Evolutionary conservation across 2,329 filamentous ascomycete species (phyloP), one percentile per base, ranked within the genome.

Genomic region (Calonectria hawksworthii): DNA sequence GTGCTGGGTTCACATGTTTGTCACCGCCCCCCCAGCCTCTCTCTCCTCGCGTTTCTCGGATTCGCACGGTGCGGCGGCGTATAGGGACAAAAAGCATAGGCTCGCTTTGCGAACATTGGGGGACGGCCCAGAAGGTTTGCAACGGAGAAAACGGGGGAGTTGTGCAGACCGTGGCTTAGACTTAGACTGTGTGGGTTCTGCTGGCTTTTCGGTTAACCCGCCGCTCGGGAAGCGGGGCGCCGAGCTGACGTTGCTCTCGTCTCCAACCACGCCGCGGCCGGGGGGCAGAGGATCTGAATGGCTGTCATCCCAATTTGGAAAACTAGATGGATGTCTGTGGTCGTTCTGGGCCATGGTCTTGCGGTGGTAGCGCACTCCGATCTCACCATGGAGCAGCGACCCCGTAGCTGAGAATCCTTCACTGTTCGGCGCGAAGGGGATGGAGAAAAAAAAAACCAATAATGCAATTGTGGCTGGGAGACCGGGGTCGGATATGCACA

Each of bases 111-210:
- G 34, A 36, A 50, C n/a, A n/a, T 26, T 28, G 67, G 36, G 65
- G 66, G 52, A 56, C 47, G 44, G 68, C 21, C 21, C n/a, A 23
- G 28, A 64, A 54, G 23, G 18, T 63, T 23, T 41, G 18, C 30
- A 69, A 71, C 54, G 64, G 47, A n/a, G 70, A 64, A 52, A 64
- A 59, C 34, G 56, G 61, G 51, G 44, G 28, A 63, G 61, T 66
- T 47, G 65, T 71, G 59, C 68, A 71, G 65, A 80, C 74, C 76
- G 78, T 80, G 78, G 78, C 78, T 80, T 74, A 80, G 78, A 80
- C 78, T 80, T 74, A 80, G 78, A 80, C 78, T 70, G 50, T 70
- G 76, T 23, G 38, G 61, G 68, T 59, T 70, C 44, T 65, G 68
- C 34, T 71, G 73, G 68, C 73, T 74, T 63, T 75, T 70, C 44